A percentile compares a stretch with the other conserved stretches of the same genome.
Conservation (phyloP, 208 protist species). For the Trypanosomatidae sp. region DNA sequence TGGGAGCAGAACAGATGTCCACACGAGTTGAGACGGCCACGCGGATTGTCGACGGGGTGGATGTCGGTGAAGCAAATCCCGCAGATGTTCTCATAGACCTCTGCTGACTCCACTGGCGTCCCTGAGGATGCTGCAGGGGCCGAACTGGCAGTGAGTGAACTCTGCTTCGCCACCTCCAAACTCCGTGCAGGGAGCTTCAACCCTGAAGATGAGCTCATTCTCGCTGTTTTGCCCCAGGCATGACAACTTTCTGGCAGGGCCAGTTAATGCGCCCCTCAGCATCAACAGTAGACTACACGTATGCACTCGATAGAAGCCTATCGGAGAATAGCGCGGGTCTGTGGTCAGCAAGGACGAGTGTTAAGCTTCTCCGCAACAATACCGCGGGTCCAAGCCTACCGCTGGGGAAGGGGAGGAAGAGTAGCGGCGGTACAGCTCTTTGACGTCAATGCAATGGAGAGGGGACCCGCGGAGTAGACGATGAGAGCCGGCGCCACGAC, state of each 20-base stretch:
- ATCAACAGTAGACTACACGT: background rate
- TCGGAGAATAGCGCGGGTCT: background rate
- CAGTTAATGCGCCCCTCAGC: background rate
- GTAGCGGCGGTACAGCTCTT: background rate
- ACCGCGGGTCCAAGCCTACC: background rate
- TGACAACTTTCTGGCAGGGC: background rate
- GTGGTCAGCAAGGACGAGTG: background rate
- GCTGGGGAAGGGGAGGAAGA: background rate
- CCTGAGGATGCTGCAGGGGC: background rate
- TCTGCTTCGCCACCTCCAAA: background rate
- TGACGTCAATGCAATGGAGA: background rate
- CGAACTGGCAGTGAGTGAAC: background rate
- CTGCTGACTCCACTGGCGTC: background rate
- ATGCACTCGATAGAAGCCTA: background rate
- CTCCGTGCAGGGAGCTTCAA: background rate
- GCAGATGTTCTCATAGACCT: slow-evolving; percentile 57
- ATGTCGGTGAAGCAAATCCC: slow-evolving; percentile 84
- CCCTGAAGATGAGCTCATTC: background rate
- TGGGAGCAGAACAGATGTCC: slow-evolving; percentile 83
- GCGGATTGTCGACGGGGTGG: slow-evolving; percentile 71
- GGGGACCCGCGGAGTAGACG: background rate
- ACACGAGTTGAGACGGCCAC: slow-evolving; percentile 81
- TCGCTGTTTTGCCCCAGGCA: background rate
- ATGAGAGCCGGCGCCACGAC: background rate
- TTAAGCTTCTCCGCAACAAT: background rate